Base-by-base conservation (phyloP, 495 filamentous ascomycete species). In the Penicillium arizonense region DNA sequence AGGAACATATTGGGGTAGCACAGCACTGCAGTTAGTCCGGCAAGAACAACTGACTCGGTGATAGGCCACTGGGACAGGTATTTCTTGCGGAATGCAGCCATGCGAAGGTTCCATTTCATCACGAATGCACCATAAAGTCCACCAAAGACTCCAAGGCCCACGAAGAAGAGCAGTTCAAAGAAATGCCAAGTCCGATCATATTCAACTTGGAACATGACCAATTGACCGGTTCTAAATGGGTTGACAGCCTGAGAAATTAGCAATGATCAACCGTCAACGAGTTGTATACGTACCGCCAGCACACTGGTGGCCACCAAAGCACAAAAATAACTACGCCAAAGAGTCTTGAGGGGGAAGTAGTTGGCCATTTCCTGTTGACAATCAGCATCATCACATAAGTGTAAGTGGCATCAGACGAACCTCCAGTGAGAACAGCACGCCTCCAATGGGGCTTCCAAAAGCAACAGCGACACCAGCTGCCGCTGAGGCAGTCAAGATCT, bases 181-280 rank as follows among this genome's bases (percentile, higher is more conserved):
- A 96, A 96, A 69, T 98, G 94, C 94, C 94, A 98, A 3, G 85
- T 86, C 16, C 95, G 87, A 70, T 98, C 95, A 65, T 98, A 98
- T 59, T 82, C 82, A 59, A 98, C 94, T 64, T 96, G 90, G 72
- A 98, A 98, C 94, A 98, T 98, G 80, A 98, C 94, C 35, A 98
- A 80, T 61, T 97, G 95, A n/a, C 94, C 94, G 2, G 94, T 98
- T 47, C 94, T 77, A 67, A 98, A 98, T 30, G 94, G 94, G 61
- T 98, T 98, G 88, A 98, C 95, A 33, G 88, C 89, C 70, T 77
- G 41, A 21, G 64, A 47, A 40, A 61, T 55, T n/a, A 57, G 57
- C 21, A 23, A 30, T 8, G n/a, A 3, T n/a, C 33, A n/a, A 16
- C 16, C 5, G 33, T 46, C 1, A 13, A 42, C 4, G 4, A 44